These are phyloP conservation scores for Peltaster fructicola DNA, from an alignment of 2,329 filamentous ascomycete species.

Conservation along the genomic window DNA sequence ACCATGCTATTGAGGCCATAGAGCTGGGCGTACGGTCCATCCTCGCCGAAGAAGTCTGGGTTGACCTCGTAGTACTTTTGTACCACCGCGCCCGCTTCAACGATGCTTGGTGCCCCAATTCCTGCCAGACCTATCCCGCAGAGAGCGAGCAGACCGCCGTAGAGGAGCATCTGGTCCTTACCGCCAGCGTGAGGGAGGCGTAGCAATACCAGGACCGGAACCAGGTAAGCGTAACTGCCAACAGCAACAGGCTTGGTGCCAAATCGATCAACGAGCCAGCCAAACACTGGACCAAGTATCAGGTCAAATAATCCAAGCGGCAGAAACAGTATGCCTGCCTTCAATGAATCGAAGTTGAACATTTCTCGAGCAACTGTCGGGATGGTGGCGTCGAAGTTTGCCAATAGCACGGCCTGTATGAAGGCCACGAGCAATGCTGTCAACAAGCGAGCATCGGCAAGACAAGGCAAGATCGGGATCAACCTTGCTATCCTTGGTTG, in stretches of 20 bases:
- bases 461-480: slow-evolving; percentile 31
- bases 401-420: slow-evolving; percentile 26
- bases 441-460: slow-evolving; percentile 24
- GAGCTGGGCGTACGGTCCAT: slow-evolving; percentile 45
- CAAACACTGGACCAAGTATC: slow-evolving; percentile 28
- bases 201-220: slow-evolving; percentile 25
- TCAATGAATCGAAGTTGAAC: slow-evolving; percentile 28
- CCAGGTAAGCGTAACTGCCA: slow-evolving; percentile 25
- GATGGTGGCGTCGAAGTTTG: slow-evolving; percentile 31
- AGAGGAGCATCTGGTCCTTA: slow-evolving; percentile 26
- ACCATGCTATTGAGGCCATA: slow-evolving; percentile 48
- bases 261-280: slow-evolving; percentile 29
- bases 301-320: slow-evolving; percentile 28
- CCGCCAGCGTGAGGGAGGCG: slow-evolving; percentile 25
- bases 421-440: slow-evolving; percentile 24
- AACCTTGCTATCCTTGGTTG: slow-evolving; percentile 22
- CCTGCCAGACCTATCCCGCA: slow-evolving; percentile 35
- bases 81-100: slow-evolving; percentile 39
- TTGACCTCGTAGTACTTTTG: slow-evolving; percentile 39
- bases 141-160: slow-evolving; percentile 27
- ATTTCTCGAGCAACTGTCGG: slow-evolving; percentile 26
- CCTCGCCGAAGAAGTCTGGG: slow-evolving; percentile 34
- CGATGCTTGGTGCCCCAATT: slow-evolving; percentile 37
- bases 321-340: slow-evolving; percentile 29
- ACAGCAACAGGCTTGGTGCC: slow-evolving; percentile 27